These are phyloP conservation scores for Eruca vesicaria DNA, from an alignment of 441 rosid genomes.

Conservation along the genomic window DNA sequence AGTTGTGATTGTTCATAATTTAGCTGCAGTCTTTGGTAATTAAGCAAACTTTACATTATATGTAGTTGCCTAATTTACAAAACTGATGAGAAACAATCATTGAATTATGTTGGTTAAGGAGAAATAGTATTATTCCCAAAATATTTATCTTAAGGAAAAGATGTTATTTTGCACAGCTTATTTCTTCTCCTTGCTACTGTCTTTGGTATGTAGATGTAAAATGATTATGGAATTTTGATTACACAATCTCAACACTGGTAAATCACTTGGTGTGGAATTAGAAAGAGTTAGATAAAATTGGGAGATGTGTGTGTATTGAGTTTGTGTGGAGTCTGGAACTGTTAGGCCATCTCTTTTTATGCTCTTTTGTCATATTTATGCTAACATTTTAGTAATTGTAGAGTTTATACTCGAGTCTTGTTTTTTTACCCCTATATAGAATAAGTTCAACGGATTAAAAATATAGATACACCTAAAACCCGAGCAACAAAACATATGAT, in stretches of 20 bases:
- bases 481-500: not conserved
- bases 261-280: slow-evolving; percentile 12
- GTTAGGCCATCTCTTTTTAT: slow-evolving; percentile 25
- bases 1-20: not conserved
- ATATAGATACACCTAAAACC: slow-evolving; percentile 5
- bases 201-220: not conserved
- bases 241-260: not conserved
- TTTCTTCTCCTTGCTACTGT: not conserved
- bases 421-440: not conserved
- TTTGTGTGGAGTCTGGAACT: slow-evolving; percentile 2
- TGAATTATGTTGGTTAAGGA: too few relatives aligned
- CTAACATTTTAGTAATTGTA: not conserved
- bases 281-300: slow-evolving; percentile 24
- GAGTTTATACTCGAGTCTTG: not conserved
- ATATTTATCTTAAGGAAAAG: not conserved
- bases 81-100: not conserved
- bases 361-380: slow-evolving; percentile 5
- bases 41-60: not conserved
- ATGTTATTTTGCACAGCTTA: not conserved
- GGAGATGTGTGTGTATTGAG: not conserved
- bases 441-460: not conserved
- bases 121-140: too few relatives aligned
- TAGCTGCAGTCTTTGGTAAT: not conserved
- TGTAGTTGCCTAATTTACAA: not conserved
- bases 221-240: not conserved